phyloP scores from a whole-genome alignment of 352 stramenopile species.

The Globisporangium echinulatum region DNA sequence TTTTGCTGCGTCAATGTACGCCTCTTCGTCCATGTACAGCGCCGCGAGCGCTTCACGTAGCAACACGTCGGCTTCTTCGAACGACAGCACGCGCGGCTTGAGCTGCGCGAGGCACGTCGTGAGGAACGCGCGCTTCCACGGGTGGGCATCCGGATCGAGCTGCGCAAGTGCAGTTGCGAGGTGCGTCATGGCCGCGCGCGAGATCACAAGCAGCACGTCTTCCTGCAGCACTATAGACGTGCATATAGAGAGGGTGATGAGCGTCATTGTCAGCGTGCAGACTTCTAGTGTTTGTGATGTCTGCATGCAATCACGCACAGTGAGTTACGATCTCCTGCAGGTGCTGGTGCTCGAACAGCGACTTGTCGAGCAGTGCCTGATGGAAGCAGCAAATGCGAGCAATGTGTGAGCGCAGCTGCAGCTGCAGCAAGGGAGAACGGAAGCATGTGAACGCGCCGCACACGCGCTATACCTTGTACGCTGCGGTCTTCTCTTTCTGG shows the following conservation, averaged over 20 bases:
- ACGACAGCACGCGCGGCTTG: constrained; percentile 78
- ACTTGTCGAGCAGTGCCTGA: constrained; percentile 38
- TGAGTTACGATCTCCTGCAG: constrained; percentile 65
- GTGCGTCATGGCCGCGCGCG: constrained; percentile 69
- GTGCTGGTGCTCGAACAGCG: constrained; percentile 28
- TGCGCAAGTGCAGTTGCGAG: constrained; percentile 42
- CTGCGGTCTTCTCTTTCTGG: constrained; percentile 68
- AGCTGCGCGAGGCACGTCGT: constrained; percentile 65
- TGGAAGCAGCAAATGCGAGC: too few relatives aligned
- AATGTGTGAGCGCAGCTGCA: constrained; percentile 6
- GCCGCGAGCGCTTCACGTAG: constrained; percentile 74
- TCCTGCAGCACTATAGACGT: constrained; percentile 53
- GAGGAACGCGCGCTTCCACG: constrained; percentile 78
- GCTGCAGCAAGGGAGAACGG: background rate
- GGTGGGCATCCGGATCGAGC: constrained; percentile 55
- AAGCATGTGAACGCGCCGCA: background rate
- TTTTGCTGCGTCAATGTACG: constrained; percentile 86
- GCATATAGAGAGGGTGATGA: background rate
- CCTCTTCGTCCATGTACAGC: constrained; percentile 85
- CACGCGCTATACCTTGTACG: constrained; percentile 51
- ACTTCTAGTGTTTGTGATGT: too few relatives aligned
- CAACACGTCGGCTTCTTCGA: constrained; percentile 81
- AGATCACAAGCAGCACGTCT: constrained; percentile 72
- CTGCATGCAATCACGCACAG: constrained; percentile 20
- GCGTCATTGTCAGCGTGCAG: too few relatives aligned